These are phyloP conservation scores for Fragaria vesca DNA, from an alignment of 306 rosid genomes.

Conservation along the genomic window DNA sequence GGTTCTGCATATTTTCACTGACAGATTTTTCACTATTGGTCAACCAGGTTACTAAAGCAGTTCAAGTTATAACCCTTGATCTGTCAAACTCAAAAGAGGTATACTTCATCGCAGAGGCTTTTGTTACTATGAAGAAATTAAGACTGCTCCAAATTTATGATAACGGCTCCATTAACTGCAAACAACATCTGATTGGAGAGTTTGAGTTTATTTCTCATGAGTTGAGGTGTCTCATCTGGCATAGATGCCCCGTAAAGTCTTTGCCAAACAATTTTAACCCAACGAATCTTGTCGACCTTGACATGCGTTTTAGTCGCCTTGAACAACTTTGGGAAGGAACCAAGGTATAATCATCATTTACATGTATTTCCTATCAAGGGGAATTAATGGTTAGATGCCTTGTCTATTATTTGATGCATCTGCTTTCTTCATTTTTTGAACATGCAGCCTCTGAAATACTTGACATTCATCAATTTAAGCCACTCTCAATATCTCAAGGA, in stretches of 20 bases:
- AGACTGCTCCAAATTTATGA: conserved; percentile 17
- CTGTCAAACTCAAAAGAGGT: neutral
- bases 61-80: conserved; percentile 16
- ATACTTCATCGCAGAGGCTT: conserved; percentile 19
- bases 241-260: conserved; percentile 16
- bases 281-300: conserved; percentile 23
- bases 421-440: too few species aligned
- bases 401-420: neutral
- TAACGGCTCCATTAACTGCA: neutral
- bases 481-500: conserved; percentile 4
- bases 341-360: neutral
- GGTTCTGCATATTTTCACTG: too few species aligned
- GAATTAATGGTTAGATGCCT: neutral
- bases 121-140: conserved; percentile 24
- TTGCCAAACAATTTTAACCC: conserved; percentile 2
- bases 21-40: too few species aligned
- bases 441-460: conserved; percentile 6
- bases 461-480: conserved; percentile 8
- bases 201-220: conserved; percentile 5
- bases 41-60: conserved; percentile 15
- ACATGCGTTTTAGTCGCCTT: conserved; percentile 15
- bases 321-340: conserved; percentile 14
- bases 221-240: conserved; percentile 27
- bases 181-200: neutral
- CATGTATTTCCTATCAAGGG: neutral